Evolutionary conservation across 2,329 filamentous ascomycete genomes (phyloP).

Genomic region (Claviceps pusilla): DNA sequence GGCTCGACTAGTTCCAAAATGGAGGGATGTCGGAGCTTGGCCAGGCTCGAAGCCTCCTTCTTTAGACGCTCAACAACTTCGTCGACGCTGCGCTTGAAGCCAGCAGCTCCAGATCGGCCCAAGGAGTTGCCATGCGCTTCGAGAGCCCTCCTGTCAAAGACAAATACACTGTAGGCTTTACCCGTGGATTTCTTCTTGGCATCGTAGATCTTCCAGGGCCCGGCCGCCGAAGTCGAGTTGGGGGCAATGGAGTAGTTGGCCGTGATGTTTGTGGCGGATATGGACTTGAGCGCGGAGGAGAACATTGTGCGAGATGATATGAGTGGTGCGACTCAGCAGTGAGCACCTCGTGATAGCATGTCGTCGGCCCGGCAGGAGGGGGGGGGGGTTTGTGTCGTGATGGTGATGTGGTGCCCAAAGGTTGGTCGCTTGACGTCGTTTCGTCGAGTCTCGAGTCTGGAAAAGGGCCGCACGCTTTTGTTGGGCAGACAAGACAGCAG

Average conservation of each 20-base stretch:
- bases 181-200: conserved; percentile 92
- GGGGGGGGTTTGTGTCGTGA: neutral
- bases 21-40: conserved; percentile 77
- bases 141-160: conserved; percentile 81
- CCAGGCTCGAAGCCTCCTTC: conserved; percentile 79
- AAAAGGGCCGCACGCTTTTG: neutral
- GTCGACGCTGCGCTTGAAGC: conserved; percentile 67
- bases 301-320: conserved; percentile 49
- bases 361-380: conserved; percentile 6
- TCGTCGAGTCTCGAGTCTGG: no score
- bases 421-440: neutral
- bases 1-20: conserved; percentile 88
- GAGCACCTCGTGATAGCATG: conserved; percentile 12
- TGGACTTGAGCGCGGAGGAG: conserved; percentile 83
- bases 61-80: conserved; percentile 84
- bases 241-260: conserved; percentile 77
- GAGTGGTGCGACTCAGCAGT: conserved; percentile 6
- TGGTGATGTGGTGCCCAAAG: neutral
- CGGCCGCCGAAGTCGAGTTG: conserved; percentile 62
- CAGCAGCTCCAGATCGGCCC: conserved; percentile 36
- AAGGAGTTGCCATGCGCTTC: conserved; percentile 38
- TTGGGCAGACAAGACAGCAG: neutral
- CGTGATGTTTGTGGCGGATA: conserved; percentile 77
- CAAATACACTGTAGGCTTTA: conserved; percentile 78
- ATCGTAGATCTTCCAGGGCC: conserved; percentile 95